These are phyloP conservation scores for Glycine tomentella DNA, from an alignment of 306 rosid genomes.

Conservation along the genomic window DNA sequence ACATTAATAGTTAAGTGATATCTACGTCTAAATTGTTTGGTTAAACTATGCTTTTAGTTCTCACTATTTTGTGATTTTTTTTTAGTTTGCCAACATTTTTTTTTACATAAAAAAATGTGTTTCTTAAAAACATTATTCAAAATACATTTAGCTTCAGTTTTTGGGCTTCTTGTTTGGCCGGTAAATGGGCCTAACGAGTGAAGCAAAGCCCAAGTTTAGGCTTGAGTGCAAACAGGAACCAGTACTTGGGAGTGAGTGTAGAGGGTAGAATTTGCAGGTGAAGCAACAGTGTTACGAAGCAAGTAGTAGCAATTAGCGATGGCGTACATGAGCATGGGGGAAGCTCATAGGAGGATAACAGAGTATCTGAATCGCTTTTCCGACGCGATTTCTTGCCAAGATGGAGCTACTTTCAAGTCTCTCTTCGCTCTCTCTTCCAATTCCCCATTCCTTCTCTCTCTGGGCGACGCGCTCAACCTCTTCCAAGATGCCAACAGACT, in stretches of 20 bases:
- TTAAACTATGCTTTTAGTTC: too few relatives aligned
- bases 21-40: too few relatives aligned
- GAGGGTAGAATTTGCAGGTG: neutral
- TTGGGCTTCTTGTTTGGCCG: neutral
- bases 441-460: constrained; percentile 62
- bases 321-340: constrained; percentile 99
- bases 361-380: constrained; percentile 79
- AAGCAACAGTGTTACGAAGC: neutral
- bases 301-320: neutral
- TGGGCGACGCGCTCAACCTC: constrained; percentile 79
- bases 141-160: neutral
- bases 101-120: too few relatives aligned
- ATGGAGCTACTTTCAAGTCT: constrained; percentile 70
- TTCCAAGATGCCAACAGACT: constrained; percentile 76
- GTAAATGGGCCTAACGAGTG: neutral
- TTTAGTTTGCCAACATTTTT: too few relatives aligned
- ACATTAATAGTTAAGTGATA: too few relatives aligned
- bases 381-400: constrained; percentile 76
- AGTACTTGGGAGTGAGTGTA: neutral
- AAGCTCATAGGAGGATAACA: constrained; percentile 82
- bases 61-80: neutral
- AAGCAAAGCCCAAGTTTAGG: neutral
- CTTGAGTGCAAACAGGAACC: neutral
- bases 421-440: constrained; percentile 83
- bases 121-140: too few relatives aligned